Evolutionary conservation across 371 early-diverging fungal genomes (phyloP), one percentile per base, ranked within the genome.

Genomic region (Saksenaea oblongispora): DNA sequence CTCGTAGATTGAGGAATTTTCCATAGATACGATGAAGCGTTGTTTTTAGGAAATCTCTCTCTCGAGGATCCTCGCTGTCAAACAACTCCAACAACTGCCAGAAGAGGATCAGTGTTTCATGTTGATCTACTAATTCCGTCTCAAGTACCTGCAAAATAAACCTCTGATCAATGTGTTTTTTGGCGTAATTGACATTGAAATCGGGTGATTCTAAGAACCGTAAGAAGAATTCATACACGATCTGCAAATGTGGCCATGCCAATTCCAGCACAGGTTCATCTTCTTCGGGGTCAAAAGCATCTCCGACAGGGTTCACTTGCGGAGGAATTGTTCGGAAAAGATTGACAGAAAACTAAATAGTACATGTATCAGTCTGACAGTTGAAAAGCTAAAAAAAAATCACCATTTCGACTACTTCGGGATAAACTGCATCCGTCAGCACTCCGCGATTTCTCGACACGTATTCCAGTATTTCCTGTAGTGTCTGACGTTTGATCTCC

Each of bases 1-100:
- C 95, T 34, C 98, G 86, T 62, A 97, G 80, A 72, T 93, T 93
- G 51, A 97, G 78, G 73, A 97, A 95, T 74, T 97, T 97, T 55
- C 98, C 98, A 71, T 97, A 97, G 63, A 97, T 95, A 41, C 98
- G 84, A 74, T 97, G 98, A 53, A 97, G 83, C 7, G 96, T 96
- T 7, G 98, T 97, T 69, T 97, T 97, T 44, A 97, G 79, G 64
- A 92, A 94, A 76, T 97, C 98, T 35, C 98, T 87, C 82, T 97
- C 98, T 61, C 97, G 85, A 31, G 96, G 95, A 82, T 97, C 98
- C 74, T 97, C 98, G 69, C 91, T 91, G 71, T 97, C 96, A 76
- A 97, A 97, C 3, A 97, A 79, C 28, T 93, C 96, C 65, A 97
- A 79, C 11, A 97, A 78, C 93, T 94, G 34, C 47, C 15, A 27